phyloP scores from a whole-genome alignment of 2,329 filamentous ascomycete species.

The Penicillium sclerotigenum region DNA sequence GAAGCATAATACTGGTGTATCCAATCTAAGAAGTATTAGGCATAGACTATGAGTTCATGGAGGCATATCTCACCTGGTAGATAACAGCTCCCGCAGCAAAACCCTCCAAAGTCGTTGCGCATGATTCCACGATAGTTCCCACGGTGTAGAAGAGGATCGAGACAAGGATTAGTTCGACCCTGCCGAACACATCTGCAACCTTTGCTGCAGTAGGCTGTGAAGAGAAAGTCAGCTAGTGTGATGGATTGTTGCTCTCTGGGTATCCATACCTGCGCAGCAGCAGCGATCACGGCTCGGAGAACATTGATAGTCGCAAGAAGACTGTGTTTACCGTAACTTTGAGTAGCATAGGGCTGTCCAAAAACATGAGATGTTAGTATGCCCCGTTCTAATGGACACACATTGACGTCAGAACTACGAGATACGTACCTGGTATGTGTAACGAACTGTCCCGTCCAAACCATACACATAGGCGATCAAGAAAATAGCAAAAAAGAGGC shows the following conservation, averaged over 20 bases:
- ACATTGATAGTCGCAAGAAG: constrained; percentile 59
- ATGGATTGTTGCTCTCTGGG: not conserved
- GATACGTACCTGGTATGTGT: constrained; percentile 46
- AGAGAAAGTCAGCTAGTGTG: not conserved
- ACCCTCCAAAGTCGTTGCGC: constrained; percentile 46
- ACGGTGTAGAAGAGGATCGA: constrained; percentile 57
- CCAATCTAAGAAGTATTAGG: constrained; percentile 45
- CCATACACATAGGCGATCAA: constrained; percentile 63
- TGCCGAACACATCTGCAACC: constrained; percentile 61
- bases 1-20: constrained; percentile 59
- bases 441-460: constrained; percentile 56
- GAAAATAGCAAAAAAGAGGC: constrained; percentile 61
- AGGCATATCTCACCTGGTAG: constrained; percentile 46
- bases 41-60: not conserved
- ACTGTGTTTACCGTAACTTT: constrained; percentile 52
- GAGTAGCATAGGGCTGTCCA: constrained; percentile 52
- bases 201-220: constrained; percentile 57
- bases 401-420: not conserved
- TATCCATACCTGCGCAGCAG: constrained; percentile 49
- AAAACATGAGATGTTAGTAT: constrained; percentile 8
- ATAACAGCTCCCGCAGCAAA: constrained; percentile 59
- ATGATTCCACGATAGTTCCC: constrained; percentile 57
- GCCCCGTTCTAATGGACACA: not conserved
- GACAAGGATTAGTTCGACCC: constrained; percentile 56
- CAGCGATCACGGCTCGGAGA: constrained; percentile 57